Evolutionary conservation across 495 filamentous ascomycete genomes (phyloP).

Genomic region (Terfezia boudieri): DNA sequence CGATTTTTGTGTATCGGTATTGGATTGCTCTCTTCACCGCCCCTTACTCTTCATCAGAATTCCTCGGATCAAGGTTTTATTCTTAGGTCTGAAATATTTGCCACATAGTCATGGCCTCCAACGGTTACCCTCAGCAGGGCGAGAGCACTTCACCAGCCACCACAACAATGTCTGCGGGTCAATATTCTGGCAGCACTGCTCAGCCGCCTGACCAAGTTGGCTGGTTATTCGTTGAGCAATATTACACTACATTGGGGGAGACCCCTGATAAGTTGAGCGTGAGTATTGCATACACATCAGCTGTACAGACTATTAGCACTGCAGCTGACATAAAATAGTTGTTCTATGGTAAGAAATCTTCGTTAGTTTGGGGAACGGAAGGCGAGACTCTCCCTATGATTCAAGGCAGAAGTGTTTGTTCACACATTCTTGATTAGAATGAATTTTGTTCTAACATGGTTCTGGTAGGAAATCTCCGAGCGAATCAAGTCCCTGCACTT

Average conservation of each 20-base stretch:
- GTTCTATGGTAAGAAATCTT: slow-evolving; percentile 64
- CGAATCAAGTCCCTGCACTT: slow-evolving; percentile 80
- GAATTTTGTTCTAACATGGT: neutral
- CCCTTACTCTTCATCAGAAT: no score
- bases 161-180: slow-evolving; percentile 4
- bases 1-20: no score
- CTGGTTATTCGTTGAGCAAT: slow-evolving; percentile 98
- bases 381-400: slow-evolving; percentile 64
- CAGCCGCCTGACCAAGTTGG: slow-evolving; percentile 36
- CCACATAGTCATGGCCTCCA: slow-evolving; percentile 11
- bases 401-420: slow-evolving; percentile 61
- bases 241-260: slow-evolving; percentile 92
- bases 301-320: no score
- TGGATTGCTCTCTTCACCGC: no score
- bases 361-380: slow-evolving; percentile 67
- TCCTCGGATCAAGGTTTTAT: no score
- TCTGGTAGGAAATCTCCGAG: slow-evolving; percentile 60
- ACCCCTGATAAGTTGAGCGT: slow-evolving; percentile 81
- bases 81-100: no score
- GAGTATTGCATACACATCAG: slow-evolving; percentile 18
- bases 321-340: slow-evolving; percentile 24
- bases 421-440: neutral
- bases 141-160: neutral
- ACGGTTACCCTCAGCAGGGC: slow-evolving; percentile 5
- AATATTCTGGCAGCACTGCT: slow-evolving; percentile 37